Percentiles rank a stretch among this genome's conserved stretches.
These are phyloP conservation scores for Trichoderma sp. DNA, from an alignment of 2,329 filamentous ascomycete genomes.

Conservation along the genomic window DNA sequence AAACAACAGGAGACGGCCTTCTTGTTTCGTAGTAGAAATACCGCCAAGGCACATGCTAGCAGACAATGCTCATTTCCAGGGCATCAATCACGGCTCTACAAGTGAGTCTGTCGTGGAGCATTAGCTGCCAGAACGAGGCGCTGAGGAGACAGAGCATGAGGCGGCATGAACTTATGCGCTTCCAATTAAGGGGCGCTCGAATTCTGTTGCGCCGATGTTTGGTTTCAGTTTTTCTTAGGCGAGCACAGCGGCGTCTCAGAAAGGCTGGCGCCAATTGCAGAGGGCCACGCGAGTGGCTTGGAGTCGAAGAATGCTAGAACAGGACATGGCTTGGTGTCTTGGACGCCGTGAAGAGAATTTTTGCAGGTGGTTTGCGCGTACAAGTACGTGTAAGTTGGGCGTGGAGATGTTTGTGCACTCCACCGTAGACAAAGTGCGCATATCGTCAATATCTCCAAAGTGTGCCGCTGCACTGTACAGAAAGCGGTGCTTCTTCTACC, in stretches of 20 bases:
- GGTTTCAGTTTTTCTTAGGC: constrained; percentile 10
- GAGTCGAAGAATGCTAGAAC: background rate
- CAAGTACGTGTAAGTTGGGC: background rate
- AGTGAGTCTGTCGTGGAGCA: background rate
- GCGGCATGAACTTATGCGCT: constrained; percentile 1
- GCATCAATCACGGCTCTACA: background rate
- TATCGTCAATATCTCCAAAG: too few species aligned
- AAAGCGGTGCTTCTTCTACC: background rate
- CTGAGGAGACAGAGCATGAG: background rate
- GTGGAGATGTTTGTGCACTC: background rate
- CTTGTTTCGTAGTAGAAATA: background rate
- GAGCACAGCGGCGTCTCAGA: constrained; percentile 1
- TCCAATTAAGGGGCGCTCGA: background rate
- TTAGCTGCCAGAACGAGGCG: background rate
- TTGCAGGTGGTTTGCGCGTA: background rate
- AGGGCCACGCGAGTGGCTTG: constrained; percentile 16
- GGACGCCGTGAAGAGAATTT: background rate
- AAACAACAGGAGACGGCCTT: background rate
- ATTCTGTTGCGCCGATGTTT: constrained; percentile 4
- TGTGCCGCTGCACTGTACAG: background rate
- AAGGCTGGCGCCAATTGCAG: constrained; percentile 13
- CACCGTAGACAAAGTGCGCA: background rate
- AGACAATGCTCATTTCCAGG: background rate
- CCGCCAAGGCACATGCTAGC: background rate
- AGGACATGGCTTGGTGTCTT: background rate